Conservation (phyloP, 345 rosid genomes). For the Populus tremula region DNA sequence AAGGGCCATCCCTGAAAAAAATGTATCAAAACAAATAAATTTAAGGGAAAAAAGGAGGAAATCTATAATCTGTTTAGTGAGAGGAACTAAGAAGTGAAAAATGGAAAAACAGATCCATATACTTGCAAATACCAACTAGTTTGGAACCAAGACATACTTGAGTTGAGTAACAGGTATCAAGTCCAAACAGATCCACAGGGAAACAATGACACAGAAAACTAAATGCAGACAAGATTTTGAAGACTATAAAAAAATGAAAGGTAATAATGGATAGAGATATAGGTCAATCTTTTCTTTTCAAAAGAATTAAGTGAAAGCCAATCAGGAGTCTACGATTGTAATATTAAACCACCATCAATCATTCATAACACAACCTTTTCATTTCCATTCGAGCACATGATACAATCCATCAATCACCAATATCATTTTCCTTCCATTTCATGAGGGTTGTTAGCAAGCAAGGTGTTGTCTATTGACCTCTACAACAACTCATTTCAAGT, state of each 20-base stretch:
- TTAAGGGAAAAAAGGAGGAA: background rate
- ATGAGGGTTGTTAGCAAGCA: background rate
- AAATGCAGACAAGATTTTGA: background rate
- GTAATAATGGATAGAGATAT: too few relatives aligned
- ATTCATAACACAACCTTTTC: background rate
- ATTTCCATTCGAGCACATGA: background rate
- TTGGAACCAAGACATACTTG: background rate
- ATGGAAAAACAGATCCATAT: background rate
- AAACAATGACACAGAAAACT: background rate
- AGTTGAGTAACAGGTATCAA: background rate
- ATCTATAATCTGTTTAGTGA: background rate
- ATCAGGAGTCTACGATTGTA: background rate
- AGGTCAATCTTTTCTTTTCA: too few relatives aligned
- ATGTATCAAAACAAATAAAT: background rate
- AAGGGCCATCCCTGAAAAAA: constrained; percentile 80
- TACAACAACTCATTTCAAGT: background rate
- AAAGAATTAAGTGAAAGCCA: too few relatives aligned
- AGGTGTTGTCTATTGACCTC: background rate
- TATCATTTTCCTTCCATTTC: background rate
- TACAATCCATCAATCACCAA: background rate
- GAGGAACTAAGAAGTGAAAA: background rate
- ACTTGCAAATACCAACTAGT: background rate
- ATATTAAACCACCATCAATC: background rate
- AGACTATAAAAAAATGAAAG: background rate
- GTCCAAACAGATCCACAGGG: background rate